Evolutionary conservation across 331 rosid genomes (phyloP).

Genomic region (Malus hybrid): DNA sequence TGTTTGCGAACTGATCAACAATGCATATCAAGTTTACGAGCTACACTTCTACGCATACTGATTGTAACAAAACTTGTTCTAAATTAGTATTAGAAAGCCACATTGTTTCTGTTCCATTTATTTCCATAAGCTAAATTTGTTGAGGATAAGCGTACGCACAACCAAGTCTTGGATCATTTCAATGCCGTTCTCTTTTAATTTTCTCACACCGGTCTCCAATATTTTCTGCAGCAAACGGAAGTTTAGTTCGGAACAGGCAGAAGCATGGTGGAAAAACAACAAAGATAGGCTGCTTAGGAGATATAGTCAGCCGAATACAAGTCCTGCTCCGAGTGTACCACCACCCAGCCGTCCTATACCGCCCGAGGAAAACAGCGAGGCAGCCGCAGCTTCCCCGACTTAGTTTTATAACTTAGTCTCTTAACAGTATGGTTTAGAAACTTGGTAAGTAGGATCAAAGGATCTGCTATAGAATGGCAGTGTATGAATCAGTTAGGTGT

Average conservation of each 20-base stretch:
- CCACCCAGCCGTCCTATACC: slow-evolving; percentile 19
- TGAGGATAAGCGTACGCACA: not conserved
- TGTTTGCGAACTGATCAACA: not conserved
- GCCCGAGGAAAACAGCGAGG: slow-evolving; percentile 19
- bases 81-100: not conserved
- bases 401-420: slow-evolving; percentile 13
- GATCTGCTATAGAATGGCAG: slow-evolving; percentile 9
- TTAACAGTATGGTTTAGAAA: slow-evolving; percentile 13
- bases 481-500: slow-evolving; percentile 15
- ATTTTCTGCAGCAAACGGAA: slow-evolving; percentile 48
- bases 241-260: slow-evolving; percentile 68
- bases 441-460: slow-evolving; percentile 9
- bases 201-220: not conserved
- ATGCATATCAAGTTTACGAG: not conserved
- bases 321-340: slow-evolving; percentile 14
- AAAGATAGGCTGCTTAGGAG: slow-evolving; percentile 56
- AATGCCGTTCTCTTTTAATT: not conserved
- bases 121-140: not conserved
- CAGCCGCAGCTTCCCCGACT: slow-evolving; percentile 23
- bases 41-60: not conserved
- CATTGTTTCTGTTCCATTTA: not conserved
- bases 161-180: not conserved
- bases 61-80: not conserved
- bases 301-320: slow-evolving; percentile 29
- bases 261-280: slow-evolving; percentile 85